Percentiles rank a stretch among this genome's conserved stretches.
Evolutionary conservation across 2,329 filamentous ascomycete species (phyloP).

Genomic region (Capronia coronata): DNA sequence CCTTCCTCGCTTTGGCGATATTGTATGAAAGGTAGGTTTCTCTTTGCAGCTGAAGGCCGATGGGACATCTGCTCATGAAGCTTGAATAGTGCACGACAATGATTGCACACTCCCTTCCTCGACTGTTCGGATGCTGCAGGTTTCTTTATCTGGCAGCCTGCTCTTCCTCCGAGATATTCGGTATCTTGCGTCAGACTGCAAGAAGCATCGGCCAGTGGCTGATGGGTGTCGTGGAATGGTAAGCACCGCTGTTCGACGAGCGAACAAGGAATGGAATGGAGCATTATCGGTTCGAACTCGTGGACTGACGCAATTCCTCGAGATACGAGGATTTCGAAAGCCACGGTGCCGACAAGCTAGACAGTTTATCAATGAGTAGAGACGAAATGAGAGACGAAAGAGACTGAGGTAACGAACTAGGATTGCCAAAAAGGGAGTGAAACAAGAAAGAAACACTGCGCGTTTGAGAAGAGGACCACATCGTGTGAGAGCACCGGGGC

Average conservation of each 20-base stretch:
- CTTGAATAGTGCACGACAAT: neutral
- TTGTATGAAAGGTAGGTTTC: too few species aligned
- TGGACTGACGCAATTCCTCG: constrained; percentile 19
- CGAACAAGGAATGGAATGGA: neutral
- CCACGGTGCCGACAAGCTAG: constrained; percentile 16
- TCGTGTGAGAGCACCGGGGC: neutral
- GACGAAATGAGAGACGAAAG: constrained; percentile 1
- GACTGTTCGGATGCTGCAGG: neutral
- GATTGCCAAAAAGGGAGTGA: neutral
- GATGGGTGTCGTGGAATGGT: neutral
- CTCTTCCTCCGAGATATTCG: neutral
- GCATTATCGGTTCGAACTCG: constrained; percentile 6
- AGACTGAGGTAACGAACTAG: neutral
- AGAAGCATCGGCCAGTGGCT: neutral
- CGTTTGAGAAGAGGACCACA: neutral
- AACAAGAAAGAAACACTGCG: neutral
- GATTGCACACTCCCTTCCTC: neutral
- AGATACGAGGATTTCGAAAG: constrained; percentile 22
- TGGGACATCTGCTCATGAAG: neutral
- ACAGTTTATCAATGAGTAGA: constrained; percentile 8
- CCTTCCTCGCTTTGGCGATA: too few species aligned
- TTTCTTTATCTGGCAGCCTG: neutral
- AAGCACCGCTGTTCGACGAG: neutral
- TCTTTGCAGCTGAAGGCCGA: too few species aligned
- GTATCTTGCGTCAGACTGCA: neutral